Conservation (phyloP, 164 flowering plant species). For the Magnolia changhungtana region DNA sequence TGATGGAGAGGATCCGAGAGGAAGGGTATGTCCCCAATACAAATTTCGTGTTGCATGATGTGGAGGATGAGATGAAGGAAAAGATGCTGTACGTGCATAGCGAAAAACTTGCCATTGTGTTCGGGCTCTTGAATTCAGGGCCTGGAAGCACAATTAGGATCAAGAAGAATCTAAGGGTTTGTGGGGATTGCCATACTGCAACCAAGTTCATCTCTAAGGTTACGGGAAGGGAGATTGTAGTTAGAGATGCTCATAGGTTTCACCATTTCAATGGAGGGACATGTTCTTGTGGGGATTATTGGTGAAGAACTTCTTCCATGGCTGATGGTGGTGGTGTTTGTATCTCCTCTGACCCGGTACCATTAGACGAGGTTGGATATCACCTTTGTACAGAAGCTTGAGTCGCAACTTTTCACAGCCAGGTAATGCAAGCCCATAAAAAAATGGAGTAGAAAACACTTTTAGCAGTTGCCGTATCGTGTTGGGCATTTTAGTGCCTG, state of each 20-base stretch:
- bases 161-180: slow-evolving; percentile 28
- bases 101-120: slow-evolving; percentile 34
- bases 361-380: no score
- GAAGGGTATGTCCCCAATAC: slow-evolving; percentile 30
- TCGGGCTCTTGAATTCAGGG: slow-evolving; percentile 27
- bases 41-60: slow-evolving; percentile 29
- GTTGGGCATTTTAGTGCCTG: no score
- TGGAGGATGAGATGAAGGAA: slow-evolving; percentile 33
- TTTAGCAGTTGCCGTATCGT: no score
- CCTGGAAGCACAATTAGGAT: slow-evolving; percentile 20
- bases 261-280: slow-evolving; percentile 29
- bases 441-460: no score
- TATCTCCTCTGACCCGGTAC: no score
- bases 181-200: slow-evolving; percentile 39
- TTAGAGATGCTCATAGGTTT: slow-evolving; percentile 30
- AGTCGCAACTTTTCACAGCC: no score
- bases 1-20: slow-evolving; percentile 19
- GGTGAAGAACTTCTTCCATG: slow-evolving; percentile 12
- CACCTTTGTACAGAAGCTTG: no score
- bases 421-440: no score
- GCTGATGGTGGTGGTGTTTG: no score
- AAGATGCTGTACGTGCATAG: slow-evolving; percentile 28
- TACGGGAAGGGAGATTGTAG: slow-evolving; percentile 24
- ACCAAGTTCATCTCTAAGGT: slow-evolving; percentile 29
- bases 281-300: slow-evolving; percentile 37